phyloP scores from a whole-genome alignment of 352 stramenopile species.

The Ophiocytium majus region DNA sequence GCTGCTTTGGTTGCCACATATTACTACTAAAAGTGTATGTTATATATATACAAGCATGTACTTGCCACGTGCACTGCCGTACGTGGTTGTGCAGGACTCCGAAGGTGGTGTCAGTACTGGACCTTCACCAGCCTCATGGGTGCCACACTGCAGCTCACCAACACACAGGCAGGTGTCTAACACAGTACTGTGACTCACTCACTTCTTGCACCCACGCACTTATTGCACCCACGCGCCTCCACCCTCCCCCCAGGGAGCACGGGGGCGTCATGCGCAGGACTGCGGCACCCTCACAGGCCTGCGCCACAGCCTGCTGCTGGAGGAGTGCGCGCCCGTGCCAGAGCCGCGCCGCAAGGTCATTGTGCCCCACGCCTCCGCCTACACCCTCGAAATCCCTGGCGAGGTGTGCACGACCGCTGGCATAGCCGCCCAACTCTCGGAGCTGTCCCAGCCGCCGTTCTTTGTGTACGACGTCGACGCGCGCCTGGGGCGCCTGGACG shows the following conservation, averaged over 20 bases:
- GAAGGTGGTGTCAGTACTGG: too few species aligned
- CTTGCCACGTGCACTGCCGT: too few species aligned
- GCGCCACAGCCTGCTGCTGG: not conserved
- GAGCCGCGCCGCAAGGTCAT: not conserved
- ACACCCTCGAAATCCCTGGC: not conserved
- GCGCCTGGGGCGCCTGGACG: not conserved
- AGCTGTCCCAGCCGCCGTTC: not conserved
- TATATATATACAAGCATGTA: too few species aligned
- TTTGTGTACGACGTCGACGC: not conserved
- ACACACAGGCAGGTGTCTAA: too few species aligned
- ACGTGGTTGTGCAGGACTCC: too few species aligned
- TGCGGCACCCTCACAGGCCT: not conserved
- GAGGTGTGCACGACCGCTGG: not conserved
- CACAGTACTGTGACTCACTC: too few species aligned
- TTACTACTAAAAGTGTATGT: too few species aligned
- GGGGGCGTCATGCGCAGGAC: not conserved
- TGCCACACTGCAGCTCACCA: too few species aligned
- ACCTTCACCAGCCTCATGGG: too few species aligned
- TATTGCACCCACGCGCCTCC: not conserved
- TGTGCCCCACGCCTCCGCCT: not conserved
- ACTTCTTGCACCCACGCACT: not conserved
- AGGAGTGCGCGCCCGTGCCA: not conserved
- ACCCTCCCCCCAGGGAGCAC: not conserved
- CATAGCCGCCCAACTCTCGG: not conserved
- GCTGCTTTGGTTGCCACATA: too few species aligned